Base-by-base conservation (phyloP, 441 rosid genomes). In the Jatropha podagrica region DNA sequence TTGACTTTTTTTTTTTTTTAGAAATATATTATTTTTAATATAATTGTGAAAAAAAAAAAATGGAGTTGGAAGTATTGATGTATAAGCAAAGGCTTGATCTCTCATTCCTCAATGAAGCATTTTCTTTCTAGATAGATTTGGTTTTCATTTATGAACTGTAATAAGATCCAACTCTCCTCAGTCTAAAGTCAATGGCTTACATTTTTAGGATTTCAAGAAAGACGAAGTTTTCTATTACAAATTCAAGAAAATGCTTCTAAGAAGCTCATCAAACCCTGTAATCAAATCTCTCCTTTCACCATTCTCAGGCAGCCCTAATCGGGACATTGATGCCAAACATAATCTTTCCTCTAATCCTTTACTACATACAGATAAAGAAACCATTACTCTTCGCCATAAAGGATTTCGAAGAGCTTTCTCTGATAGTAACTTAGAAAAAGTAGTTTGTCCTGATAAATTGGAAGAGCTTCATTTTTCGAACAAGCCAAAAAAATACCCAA, bases 221-320 rank as follows among this genome's bases (percentile, higher is more conserved):
- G 17, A 18, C 15, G 7, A 49, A 66, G 4, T 26, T 18, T 15
- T 5, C 17, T 27, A n/a, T 72, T 67, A 52, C 32, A 62, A 17
- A 46, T 26, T 40, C 42, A 18, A 37, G 51, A 74, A 17, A 68
- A 83, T 78, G 86, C 77, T 75, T 59, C 69, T 70, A 1, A 75
- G 82, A 60, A 81, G 83, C 75, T 76, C 81, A 55, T 81, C 85
- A 7, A 14, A 71, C 55, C 72, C 86, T 59, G 76, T 67, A 26
- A 10, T 67, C 20, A 74, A 68, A 65, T 20, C 60, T 68, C 72
- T 75, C 7, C 14, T 73, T 7, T 49, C 73, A 68, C 65, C 80
- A 20, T 62, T 64, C 62, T 48, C 78, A 9, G 82, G 77, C 27
- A 69, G 77, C 41, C 83, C 79, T 44, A 46, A 15, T 14, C 56